phyloP scores from a whole-genome alignment of 495 filamentous ascomycete species.

The Staphylotrichum longicolle region DNA sequence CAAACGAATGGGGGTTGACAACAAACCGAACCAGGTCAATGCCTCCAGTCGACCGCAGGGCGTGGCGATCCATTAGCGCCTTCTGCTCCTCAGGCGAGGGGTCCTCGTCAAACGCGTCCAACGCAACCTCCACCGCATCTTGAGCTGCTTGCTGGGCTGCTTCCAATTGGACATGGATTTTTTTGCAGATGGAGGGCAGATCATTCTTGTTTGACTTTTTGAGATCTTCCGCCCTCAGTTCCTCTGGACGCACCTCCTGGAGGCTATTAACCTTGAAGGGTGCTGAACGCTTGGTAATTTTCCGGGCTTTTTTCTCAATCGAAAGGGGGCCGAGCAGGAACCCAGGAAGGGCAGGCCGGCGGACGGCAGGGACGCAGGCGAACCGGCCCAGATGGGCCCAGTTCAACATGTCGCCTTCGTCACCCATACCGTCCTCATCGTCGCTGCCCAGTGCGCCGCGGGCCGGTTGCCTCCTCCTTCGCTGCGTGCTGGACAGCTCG shows the following conservation, averaged over 20 bases:
- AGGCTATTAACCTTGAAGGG: conserved; percentile 62
- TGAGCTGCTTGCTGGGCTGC: conserved; percentile 42
- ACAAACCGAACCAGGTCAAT: conserved; percentile 79
- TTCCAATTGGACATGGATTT: conserved; percentile 53
- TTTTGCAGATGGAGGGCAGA: conserved; percentile 65
- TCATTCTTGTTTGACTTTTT: conserved; percentile 70
- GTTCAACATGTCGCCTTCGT: conserved; percentile 75
- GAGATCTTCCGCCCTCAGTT: conserved; percentile 68
- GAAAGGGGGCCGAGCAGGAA: conserved; percentile 90
- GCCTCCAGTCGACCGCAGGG: conserved; percentile 60
- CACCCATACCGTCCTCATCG: conserved; percentile 53
- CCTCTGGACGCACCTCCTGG: conserved; percentile 67
- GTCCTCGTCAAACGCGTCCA: conserved; percentile 38
- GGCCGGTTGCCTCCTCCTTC: conserved; percentile 39
- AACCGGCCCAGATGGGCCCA: conserved; percentile 81
- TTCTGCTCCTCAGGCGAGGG: conserved; percentile 34
- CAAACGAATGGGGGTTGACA: conserved; percentile 84
- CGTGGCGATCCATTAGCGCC: conserved; percentile 51
- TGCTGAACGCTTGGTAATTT: conserved; percentile 61
- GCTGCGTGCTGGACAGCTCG: conserved; percentile 48
- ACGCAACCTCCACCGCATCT: conserved; percentile 40
- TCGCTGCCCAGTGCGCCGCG: conserved; percentile 29
- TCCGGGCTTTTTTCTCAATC: conserved; percentile 76
- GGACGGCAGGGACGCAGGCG: conserved; percentile 68
- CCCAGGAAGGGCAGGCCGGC: conserved; percentile 71